Base-by-base conservation (phyloP, 2,329 filamentous ascomycete species). In the Alternaria postmessia region DNA sequence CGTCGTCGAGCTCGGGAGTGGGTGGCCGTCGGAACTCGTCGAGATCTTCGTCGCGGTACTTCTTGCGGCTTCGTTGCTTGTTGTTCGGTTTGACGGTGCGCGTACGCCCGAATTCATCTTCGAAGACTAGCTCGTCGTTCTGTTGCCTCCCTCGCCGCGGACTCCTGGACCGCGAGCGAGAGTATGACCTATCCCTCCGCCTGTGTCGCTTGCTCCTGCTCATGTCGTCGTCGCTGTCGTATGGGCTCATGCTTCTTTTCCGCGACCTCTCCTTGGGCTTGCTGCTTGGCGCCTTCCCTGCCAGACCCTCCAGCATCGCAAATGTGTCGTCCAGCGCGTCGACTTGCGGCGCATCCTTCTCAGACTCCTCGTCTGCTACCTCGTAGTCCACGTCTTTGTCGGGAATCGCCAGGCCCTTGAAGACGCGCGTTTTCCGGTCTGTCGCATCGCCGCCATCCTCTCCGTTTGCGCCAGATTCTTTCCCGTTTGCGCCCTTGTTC, bases 261-360 rank as follows among this genome's bases (percentile, higher is more conserved):
- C 84, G 81, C 53, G 75, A 68, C 80, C 82, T 59, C 82, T 83
- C 61, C 83, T 83, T 68, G 81, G 83, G 63, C 49, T 64, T 73
- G 20, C 63, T 70, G 22, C 62, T 52, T 1, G 65, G 57, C 16
- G 59, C 64, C 58, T 65, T 71, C 14, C 87, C 86, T 63, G 93
- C 93, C 39, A 98, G 81, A 0, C 89, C 91, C 78, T 98, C 95
- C n/a, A 99, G 79, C 71, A 96, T 85, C 0, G 94, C 94, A 70
- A 99, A 88, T 0, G 95, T 97, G 78, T 99, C 94, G 73, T 98
- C 95, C 73, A 97, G 90, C 20, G 88, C 91, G 74, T 92, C 91
- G 1, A 81, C 81, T 59, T 82, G 82, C 22, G 78, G 75, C 54
- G 80, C 78, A 20, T 69, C 71, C n/a, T 70, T 69, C 53, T 72